Evolutionary conservation across 139 green algal genomes (phyloP).

Genomic region (Chlamydomonas schloesseri): DNA sequence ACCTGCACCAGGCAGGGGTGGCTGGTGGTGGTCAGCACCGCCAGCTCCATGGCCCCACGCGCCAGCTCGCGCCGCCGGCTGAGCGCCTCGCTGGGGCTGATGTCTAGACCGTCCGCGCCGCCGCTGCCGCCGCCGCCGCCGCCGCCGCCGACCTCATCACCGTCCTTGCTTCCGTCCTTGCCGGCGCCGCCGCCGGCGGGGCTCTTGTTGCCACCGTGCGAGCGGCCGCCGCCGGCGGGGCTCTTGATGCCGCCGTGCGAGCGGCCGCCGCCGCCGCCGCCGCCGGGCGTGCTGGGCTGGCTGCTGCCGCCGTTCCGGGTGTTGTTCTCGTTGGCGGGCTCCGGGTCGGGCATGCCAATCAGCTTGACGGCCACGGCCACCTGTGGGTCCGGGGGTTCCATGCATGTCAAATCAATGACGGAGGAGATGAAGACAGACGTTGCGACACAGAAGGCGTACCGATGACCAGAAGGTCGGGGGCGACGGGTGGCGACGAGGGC

Average conservation of each 20-base stretch:
- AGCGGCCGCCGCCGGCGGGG: background rate
- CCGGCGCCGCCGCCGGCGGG: background rate
- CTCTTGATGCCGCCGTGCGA: background rate
- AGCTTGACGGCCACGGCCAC: slow-evolving; percentile 2
- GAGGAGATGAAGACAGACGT: no score
- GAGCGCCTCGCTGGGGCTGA: background rate
- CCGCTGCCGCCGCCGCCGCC: background rate
- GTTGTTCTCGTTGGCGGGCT: background rate
- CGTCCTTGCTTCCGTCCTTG: no score
- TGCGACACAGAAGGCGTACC: no score
- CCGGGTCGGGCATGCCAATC: background rate
- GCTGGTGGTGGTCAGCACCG: slow-evolving; percentile 7
- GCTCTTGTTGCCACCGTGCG: background rate
- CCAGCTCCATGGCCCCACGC: background rate
- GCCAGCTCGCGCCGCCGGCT: background rate
- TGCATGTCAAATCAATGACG: no score
- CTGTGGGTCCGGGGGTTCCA: background rate
- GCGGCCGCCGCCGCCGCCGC: no score
- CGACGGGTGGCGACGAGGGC: no score
- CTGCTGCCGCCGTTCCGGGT: background rate
- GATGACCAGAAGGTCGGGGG: no score
- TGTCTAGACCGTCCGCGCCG: background rate
- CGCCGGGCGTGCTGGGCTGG: no score
- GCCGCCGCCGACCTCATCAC: background rate
- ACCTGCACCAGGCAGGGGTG: slow-evolving; percentile 1